Base-by-base conservation (phyloP, 164 flowering plant species). In the Chloranthus sessilifolius region DNA sequence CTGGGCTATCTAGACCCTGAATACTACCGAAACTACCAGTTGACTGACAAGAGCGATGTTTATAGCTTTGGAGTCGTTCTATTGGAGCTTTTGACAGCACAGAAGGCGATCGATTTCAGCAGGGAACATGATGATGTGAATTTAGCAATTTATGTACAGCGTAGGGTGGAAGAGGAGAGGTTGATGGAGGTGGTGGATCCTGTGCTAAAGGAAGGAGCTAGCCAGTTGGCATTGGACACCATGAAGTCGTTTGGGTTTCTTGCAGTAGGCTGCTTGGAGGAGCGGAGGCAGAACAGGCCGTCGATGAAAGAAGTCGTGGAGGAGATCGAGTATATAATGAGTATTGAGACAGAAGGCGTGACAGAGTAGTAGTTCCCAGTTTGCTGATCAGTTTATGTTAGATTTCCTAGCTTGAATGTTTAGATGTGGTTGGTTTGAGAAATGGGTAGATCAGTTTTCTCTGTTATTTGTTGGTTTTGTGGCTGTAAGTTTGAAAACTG, bases 41-140 rank as follows among this genome's bases (percentile, higher is more conserved):
- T 59, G 37, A 59, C 63, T 0, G 63, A 59, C 8, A 59, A 59
- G 36, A 59, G 63, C 49, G 63, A 59, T 16, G 63, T 51, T 5
- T 59, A 59, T 14, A 59, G 57, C 38, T 59, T 59, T n/a, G 63
- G 63, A 3, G 56, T 59, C 12, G 63, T 59, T 3, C 10, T 59
- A n/a, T 26, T 59, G 36, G 63, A 59, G 42, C 25, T 59, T 14
- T 26, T 52, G 30, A 59, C 57, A 1, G 43, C 57, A 1, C 48
- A 52, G 46, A 59, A 44, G 39, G 57, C 56, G 7, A 59, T 59
- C 3, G 63, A 59, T 26, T 50, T 52, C 35, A 28, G 14, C 15
- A 59, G 63, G 22, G 63, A 22, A n/a, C 20, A 12, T 2, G 43
- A 36, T 4, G 50, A 52, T 26, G 57, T 52, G 12, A 59, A 52